Base-by-base conservation (phyloP, 192 early-diverging fungal genomes). In the Linnemannia elongata region DNA sequence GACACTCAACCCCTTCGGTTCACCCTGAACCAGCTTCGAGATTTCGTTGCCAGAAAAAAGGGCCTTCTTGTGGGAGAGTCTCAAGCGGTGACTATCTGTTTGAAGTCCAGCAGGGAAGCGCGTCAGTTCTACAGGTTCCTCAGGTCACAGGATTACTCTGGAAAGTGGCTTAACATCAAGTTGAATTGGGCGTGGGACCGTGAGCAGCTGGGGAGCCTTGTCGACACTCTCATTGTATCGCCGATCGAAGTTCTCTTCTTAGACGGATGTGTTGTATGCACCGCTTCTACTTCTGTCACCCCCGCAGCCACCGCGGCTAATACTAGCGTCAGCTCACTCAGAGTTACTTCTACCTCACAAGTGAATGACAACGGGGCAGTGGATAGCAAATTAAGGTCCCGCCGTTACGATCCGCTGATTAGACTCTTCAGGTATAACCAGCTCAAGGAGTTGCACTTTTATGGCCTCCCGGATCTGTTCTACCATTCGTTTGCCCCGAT, bases 61-160 rank as follows among this genome's bases (percentile, higher is more conserved):
- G 60, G 60, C 4, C 60, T 66, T 12, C 10, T 66, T 30, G 60
- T 33, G 27, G 24, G 60, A 13, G 57, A 76, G 6, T 9, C 24
- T 8, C 57, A 63, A 20, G 57, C 30, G 17, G 38, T 76, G 24
- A 66, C 18, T 15, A 76, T 76, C 60, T 17, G 55, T 12, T 39
- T 76, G 0, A 60, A 57, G 60, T 41, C 35, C 20, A 27, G 36
- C 20, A 30, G 30, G n/a, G 57, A 76, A 17, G 75, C 75, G 15
- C 54, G 20, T 1, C 60, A 36, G 36, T 66, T 76, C 75, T 76
- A 45, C 57, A 76, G 33, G 39, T 30, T 76, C 39, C 35, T 76
- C 12, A 42, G 9, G 12, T 66, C 52, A 13, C 18, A 15, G 15
- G 54, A 38, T 30, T 42, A 76, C 44, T n/a, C 7, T 36, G 57